Base-by-base conservation (phyloP, 768 basidiomycete species). In the Lactifluus piperatus region DNA sequence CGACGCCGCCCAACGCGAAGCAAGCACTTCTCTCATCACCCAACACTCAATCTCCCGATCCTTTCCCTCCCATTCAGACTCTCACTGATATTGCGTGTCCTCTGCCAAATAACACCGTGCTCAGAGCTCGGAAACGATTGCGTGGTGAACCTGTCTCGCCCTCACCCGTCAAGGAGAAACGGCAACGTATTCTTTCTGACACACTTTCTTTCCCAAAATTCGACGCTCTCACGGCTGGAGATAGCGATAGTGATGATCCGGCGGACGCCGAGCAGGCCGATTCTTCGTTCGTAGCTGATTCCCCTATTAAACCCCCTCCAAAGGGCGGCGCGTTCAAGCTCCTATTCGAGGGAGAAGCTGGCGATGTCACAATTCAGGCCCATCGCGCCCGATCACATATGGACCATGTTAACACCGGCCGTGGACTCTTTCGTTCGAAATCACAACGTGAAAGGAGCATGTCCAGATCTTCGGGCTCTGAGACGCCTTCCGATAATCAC, bases 141-240 rank as follows among this genome's bases (percentile, higher is more conserved):
- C 81, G 89, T 32, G 89, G 89, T 27, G 89, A 91, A 67, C 84
- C 84, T 0, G 88, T 91, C 2, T 91, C 89, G 0, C 89, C 89
- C 4, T 88, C 89, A 18, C 89, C 89, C 4, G 81, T 78, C 67
- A 90, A 89, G 69, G 81, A 81, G 67, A 91, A 90, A 69, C 80
- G 85, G 58, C 78, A 78, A 68, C 85, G 86, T 43, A 68, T 82
- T 52, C 68, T 69, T 37, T 74, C 79, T 5, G 77, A 77, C 20
- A 69, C 70, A 9, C 69, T 77, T 43, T 69, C 76, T 18, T 74
- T 79, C 60, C 65, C 76, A 43, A 71, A 66, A 45, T 62, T 68
- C 39, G 70, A 64, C 46, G 59, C 73, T 5, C 65, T 70, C 50
- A 30, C 47, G 8, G 51, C 58, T 18, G 64, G 65, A 43, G 64